Evolutionary conservation across 2,329 filamentous ascomycete species (phyloP).

Genomic region (Helicocarpus griseus): DNA sequence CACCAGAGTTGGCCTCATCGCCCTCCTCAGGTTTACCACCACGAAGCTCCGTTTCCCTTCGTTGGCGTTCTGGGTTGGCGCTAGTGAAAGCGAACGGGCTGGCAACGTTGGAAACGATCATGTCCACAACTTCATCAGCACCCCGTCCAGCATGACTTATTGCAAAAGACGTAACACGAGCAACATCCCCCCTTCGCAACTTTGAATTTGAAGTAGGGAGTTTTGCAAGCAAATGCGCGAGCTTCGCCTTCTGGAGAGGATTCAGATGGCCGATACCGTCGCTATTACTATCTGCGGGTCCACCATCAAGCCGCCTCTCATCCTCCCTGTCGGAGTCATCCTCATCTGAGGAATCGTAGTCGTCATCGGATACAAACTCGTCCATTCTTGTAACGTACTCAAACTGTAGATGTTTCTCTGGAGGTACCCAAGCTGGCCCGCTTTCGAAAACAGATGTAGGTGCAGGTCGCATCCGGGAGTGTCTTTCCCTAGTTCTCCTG

Average conservation of each 20-base stretch:
- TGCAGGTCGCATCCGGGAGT: slow-evolving; percentile 38
- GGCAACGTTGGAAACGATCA: slow-evolving; percentile 73
- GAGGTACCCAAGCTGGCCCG: slow-evolving; percentile 66
- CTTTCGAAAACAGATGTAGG: slow-evolving; percentile 60
- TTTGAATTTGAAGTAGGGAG: slow-evolving; percentile 66
- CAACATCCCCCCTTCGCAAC: slow-evolving; percentile 75
- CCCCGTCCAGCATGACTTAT: slow-evolving; percentile 78
- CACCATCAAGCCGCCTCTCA: slow-evolving; percentile 34
- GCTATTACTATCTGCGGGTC: slow-evolving; percentile 30
- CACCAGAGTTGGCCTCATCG: slow-evolving; percentile 18
- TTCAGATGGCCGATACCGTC: slow-evolving; percentile 61
- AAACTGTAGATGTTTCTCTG: slow-evolving; percentile 63
- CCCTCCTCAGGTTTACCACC: slow-evolving; percentile 23
- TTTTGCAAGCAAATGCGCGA: slow-evolving; percentile 73
- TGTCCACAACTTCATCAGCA: slow-evolving; percentile 81
- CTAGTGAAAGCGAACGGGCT: slow-evolving; percentile 64
- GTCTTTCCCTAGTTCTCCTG: slow-evolving; percentile 26
- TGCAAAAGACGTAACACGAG: slow-evolving; percentile 76
- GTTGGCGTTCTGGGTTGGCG: slow-evolving; percentile 49
- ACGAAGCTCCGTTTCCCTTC: slow-evolving; percentile 9
- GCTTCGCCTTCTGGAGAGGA: slow-evolving; percentile 72
- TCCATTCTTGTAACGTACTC: slow-evolving; percentile 69
- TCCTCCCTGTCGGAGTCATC: slow-evolving; percentile 51
- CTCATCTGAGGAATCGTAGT: slow-evolving; percentile 80
- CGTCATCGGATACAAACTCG: slow-evolving; percentile 71